Evolutionary conservation across 2,329 filamentous ascomycete genomes (phyloP), one percentile per base, ranked within the genome.

Genomic region (Colletotrichum truncatum): DNA sequence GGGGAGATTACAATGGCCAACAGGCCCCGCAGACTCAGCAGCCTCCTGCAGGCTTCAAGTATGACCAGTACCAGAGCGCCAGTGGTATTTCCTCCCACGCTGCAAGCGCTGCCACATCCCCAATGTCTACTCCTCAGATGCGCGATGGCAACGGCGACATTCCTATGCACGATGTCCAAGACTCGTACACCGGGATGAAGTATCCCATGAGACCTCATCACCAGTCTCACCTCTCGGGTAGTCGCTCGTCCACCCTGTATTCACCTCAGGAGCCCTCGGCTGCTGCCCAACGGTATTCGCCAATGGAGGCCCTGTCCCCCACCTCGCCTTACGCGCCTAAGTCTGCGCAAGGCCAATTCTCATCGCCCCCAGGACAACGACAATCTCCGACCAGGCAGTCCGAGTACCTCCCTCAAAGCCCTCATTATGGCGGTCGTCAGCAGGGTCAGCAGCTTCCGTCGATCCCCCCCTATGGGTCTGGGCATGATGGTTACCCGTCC

Each of bases 211-310:
- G 93, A 70, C 89, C 93, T 43, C 89, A 89, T 77, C 91, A 94
- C 75, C 90, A 93, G 75, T 89, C 93, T 73, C 89, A 95, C 71
- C 83, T 87, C 65, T 88, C 86, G 26, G 78, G 78, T 59, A 73
- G 78, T 66, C 78, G 81, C 67, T 70, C 81, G 41, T 71, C 89
- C 66, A 93, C 87, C 67, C 88, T 93, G 71, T 91, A 95, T 76
- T 92, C 91, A 48, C 82, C 90, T 53, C 89, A 90, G 70, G 90
- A 95, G 74, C 89, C 92, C 64, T 96, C 93, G 43, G 86, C 93
- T 53, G 93, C 93, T 62, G 93, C 94, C 65, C 93, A 97, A 77
- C 89, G 94, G 75, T 98, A 98, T 80, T 98, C 95, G 48, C 96
- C 95, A 69, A 98, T 98, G 94, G 95, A 97, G 77, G 87, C 89